Evolutionary conservation across 495 filamentous ascomycete genomes (phyloP).

Genomic region (Aspergillus funiculosus): DNA sequence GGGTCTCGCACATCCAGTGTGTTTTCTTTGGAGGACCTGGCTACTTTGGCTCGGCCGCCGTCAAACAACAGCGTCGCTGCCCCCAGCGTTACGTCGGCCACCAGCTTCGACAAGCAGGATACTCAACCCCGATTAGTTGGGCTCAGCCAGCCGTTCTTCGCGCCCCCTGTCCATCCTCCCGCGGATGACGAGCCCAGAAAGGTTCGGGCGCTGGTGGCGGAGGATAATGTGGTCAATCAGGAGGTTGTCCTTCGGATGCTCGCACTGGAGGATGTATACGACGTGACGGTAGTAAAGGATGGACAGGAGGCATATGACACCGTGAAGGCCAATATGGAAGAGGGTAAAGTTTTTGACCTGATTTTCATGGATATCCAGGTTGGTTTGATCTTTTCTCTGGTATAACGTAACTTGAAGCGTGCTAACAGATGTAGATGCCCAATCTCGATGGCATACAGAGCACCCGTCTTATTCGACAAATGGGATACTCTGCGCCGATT

Average conservation of each 20-base stretch:
- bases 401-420: slow-evolving; percentile 8
- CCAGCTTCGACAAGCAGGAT: slow-evolving; percentile 35
- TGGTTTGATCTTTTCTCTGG: slow-evolving; percentile 2
- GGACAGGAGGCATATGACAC: slow-evolving; percentile 84
- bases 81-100: slow-evolving; percentile 16
- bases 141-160: slow-evolving; percentile 80
- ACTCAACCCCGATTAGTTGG: slow-evolving; percentile 74
- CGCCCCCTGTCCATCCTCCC: slow-evolving; percentile 46
- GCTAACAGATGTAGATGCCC: slow-evolving; percentile 60
- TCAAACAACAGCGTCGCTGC: slow-evolving; percentile 23
- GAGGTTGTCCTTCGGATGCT: slow-evolving; percentile 72
- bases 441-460: slow-evolving; percentile 85
- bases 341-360: slow-evolving; percentile 64
- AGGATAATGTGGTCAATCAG: slow-evolving; percentile 93
- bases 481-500: slow-evolving; percentile 85
- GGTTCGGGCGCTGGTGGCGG: slow-evolving; percentile 81
- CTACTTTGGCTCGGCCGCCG: slow-evolving; percentile 23
- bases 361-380: slow-evolving; percentile 86
- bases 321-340: slow-evolving; percentile 76
- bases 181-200: slow-evolving; percentile 43
- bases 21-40: slow-evolving; percentile 27
- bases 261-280: slow-evolving; percentile 64
- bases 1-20: slow-evolving; percentile 27
- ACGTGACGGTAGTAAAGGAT: slow-evolving; percentile 76
- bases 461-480: slow-evolving; percentile 77